A percentile compares a stretch with the other conserved stretches of the same genome.
phyloP scores from a whole-genome alignment of 108 stramenopile genomes.

The Conticribra weissflogii region DNA sequence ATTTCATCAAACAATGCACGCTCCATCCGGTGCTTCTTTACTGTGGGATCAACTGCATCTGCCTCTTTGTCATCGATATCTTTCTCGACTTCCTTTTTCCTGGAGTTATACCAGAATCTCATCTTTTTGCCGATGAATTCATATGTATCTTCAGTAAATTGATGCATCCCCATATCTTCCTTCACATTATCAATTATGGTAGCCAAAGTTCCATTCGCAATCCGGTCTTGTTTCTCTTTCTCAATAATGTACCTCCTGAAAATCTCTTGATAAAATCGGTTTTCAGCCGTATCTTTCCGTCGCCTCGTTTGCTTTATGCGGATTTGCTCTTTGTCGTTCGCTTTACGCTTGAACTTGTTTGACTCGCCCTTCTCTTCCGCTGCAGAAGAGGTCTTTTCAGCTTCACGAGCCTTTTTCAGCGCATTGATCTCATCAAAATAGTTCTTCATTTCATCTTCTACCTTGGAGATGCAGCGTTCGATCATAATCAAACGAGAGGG shows the following conservation, averaged over 20 bases:
- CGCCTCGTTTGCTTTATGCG: background rate
- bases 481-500: background rate
- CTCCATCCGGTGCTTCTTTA: background rate
- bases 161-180: slow-evolving; percentile 9
- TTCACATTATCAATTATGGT: slow-evolving; percentile 14
- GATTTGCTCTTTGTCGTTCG: background rate
- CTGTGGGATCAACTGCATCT: background rate
- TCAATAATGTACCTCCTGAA: slow-evolving; percentile 2
- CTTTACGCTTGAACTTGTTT: slow-evolving; percentile 4
- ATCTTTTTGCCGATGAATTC: slow-evolving; percentile 4
- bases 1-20: background rate
- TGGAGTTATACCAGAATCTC: background rate
- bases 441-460: slow-evolving; percentile 22
- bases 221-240: slow-evolving; percentile 3
- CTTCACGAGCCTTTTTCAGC: slow-evolving; percentile 7
- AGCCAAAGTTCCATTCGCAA: slow-evolving; percentile 15
- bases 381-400: background rate
- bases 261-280: slow-evolving; percentile 2
- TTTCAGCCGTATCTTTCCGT: background rate
- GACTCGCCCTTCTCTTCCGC: background rate
- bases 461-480: background rate
- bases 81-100: too few relatives aligned
- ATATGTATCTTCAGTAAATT: slow-evolving; percentile 1
- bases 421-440: slow-evolving; percentile 17
- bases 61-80: slow-evolving; percentile 1